Conservation (phyloP, 257 asterid species). For the Primulina huaijiensis region DNA sequence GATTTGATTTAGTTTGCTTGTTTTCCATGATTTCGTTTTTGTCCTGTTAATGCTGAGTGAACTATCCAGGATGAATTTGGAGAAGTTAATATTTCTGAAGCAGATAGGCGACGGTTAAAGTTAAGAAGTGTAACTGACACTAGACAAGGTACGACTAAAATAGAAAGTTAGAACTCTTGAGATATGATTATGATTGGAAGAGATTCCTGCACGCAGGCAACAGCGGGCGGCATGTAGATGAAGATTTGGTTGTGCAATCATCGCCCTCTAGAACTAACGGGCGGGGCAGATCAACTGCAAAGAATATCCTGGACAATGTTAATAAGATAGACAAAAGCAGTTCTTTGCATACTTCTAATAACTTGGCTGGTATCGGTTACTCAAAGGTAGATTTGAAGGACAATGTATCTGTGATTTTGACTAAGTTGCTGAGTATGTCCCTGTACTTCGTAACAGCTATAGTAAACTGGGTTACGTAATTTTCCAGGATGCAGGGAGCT, state of each 20-base stretch:
- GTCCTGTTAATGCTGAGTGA: slow-evolving; percentile 10
- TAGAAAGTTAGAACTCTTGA: slow-evolving; percentile 2
- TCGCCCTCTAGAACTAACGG: slow-evolving; percentile 29
- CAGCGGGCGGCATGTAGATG: slow-evolving; percentile 28
- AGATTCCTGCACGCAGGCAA: slow-evolving; percentile 37
- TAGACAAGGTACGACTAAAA: slow-evolving; percentile 41
- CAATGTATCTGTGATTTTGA: slow-evolving; percentile 38
- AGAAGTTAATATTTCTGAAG: slow-evolving; percentile 45
- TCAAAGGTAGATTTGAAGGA: slow-evolving; percentile 30
- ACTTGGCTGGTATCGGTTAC: slow-evolving; percentile 23
- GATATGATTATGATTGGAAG: neutral
- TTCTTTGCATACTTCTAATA: slow-evolving; percentile 24
- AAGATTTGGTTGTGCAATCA: slow-evolving; percentile 30
- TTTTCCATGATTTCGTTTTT: slow-evolving; percentile 13
- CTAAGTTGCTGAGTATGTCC: slow-evolving; percentile 19
- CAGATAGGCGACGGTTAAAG: slow-evolving; percentile 47
- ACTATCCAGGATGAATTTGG: slow-evolving; percentile 52
- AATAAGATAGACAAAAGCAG: slow-evolving; percentile 25
- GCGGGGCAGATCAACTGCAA: slow-evolving; percentile 31
- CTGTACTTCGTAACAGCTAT: neutral
- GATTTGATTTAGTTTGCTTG: slow-evolving; percentile 9
- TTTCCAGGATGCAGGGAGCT: slow-evolving; percentile 46
- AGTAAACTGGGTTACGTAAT: slow-evolving; percentile 26
- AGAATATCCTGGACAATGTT: slow-evolving; percentile 29
- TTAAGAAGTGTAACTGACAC: slow-evolving; percentile 35